These are phyloP conservation scores for Aspergillus sp. DNA, from an alignment of 2,329 filamentous ascomycete species.

Conservation along the genomic window DNA sequence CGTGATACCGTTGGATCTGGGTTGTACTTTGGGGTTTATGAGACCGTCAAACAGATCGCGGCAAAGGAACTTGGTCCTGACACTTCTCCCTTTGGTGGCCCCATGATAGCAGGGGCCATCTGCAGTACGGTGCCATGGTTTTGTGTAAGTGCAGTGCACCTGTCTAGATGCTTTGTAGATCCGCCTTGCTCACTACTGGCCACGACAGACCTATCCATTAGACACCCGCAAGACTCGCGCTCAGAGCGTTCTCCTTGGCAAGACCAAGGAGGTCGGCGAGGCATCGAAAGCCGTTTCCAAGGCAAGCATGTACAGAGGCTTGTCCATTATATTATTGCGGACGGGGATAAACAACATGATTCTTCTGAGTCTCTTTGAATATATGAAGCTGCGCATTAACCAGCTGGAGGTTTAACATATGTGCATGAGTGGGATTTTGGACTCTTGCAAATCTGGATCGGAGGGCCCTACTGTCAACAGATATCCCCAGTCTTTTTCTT, in stretches of 20 bases:
- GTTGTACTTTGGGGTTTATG: constrained; percentile 41
- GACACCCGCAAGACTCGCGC: constrained; percentile 44
- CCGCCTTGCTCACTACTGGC: too few relatives aligned
- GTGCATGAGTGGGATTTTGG: background rate
- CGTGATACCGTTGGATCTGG: constrained; percentile 40
- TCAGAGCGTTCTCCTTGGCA: constrained; percentile 39
- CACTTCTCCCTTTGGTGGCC: constrained; percentile 36
- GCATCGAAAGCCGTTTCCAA: constrained; percentile 32
- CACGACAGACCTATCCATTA: constrained; percentile 38
- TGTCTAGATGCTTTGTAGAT: background rate
- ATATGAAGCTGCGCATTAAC: constrained; percentile 38
- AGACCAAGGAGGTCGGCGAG: constrained; percentile 34
- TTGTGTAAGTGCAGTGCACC: constrained; percentile 26
- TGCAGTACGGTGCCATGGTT: constrained; percentile 43
- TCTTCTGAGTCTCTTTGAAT: constrained; percentile 40
- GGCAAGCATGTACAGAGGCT: constrained; percentile 40
- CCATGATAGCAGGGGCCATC: constrained; percentile 39
- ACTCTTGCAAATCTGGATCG: background rate
- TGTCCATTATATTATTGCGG: constrained; percentile 41
- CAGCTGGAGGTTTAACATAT: constrained; percentile 22
- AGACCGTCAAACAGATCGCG: constrained; percentile 40
- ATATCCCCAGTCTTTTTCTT: constrained; percentile 3
- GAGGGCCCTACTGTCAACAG: background rate
- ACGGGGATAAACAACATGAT: constrained; percentile 44
- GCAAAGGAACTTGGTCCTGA: constrained; percentile 37